phyloP scores from a whole-genome alignment of 2,329 filamentous ascomycete genomes.

The Helicocarpus griseus region DNA sequence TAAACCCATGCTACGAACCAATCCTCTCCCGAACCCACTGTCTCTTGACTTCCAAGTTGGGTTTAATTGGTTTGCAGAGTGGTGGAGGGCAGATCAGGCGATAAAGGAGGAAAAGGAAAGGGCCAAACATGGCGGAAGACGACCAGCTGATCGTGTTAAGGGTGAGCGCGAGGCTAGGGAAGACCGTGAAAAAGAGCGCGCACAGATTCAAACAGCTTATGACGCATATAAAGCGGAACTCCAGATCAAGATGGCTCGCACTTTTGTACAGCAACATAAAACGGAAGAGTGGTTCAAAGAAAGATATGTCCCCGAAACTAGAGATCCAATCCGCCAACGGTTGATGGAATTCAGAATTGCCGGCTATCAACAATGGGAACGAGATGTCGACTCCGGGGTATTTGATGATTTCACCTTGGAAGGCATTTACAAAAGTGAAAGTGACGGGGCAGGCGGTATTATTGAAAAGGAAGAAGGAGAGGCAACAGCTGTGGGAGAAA shows the following conservation, averaged over 20 bases:
- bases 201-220: constrained; percentile 55
- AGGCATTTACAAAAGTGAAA: constrained; percentile 86
- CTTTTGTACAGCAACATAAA: constrained; percentile 87
- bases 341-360: constrained; percentile 71
- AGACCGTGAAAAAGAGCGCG: constrained; percentile 52
- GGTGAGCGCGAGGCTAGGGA: constrained; percentile 54
- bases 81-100: constrained; percentile 55
- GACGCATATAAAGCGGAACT: constrained; percentile 57
- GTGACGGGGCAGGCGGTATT: constrained; percentile 72
- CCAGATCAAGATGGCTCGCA: constrained; percentile 66
- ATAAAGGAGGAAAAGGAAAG: constrained; percentile 57
- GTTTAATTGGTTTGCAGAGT: constrained; percentile 59
- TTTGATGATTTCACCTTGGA: constrained; percentile 95
- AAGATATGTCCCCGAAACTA: constrained; percentile 76
- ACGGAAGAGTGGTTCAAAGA: constrained; percentile 97
- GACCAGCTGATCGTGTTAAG: constrained; percentile 46
- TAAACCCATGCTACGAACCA: constrained; percentile 43
- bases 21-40: constrained; percentile 53
- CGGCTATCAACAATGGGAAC: constrained; percentile 78
- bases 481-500: constrained; percentile 81
- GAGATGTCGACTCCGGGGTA: constrained; percentile 69
- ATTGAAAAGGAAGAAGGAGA: constrained; percentile 95
- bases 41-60: constrained; percentile 57
- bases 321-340: constrained; percentile 63
- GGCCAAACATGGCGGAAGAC: constrained; percentile 48